A percentile compares a stretch with the other conserved stretches of the same genome.
Conservation (phyloP, 148 eudicot genomes). For the Pouteria glomerata region DNA sequence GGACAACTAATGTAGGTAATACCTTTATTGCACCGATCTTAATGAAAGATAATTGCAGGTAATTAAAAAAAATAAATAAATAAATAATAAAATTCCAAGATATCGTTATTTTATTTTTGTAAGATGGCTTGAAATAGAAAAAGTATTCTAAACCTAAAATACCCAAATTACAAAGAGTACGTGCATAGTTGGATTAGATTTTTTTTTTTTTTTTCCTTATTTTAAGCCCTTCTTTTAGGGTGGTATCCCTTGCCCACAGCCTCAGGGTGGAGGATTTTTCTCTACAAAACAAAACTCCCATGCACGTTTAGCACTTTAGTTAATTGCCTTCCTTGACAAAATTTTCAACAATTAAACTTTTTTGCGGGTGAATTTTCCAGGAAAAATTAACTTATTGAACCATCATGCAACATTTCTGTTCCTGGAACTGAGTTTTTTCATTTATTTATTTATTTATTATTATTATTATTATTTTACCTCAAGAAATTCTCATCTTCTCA, state of each 20-base stretch:
- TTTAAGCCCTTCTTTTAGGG: background rate
- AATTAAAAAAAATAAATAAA: too few relatives aligned
- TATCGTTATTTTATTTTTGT: too few relatives aligned
- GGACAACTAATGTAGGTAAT: too few relatives aligned
- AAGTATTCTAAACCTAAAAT: too few relatives aligned
- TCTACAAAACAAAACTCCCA: background rate
- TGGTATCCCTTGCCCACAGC: slow-evolving; percentile 6
- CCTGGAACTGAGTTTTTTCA: too few relatives aligned
- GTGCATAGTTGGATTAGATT: too few relatives aligned
- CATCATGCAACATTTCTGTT: background rate
- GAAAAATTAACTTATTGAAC: background rate
- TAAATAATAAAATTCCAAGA: too few relatives aligned
- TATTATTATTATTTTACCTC: background rate
- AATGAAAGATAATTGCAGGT: too few relatives aligned
- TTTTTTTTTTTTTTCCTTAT: background rate
- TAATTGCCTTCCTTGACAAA: background rate
- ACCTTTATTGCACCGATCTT: too few relatives aligned
- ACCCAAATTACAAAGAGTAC: too few relatives aligned
- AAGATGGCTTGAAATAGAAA: too few relatives aligned
- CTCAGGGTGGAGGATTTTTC: slow-evolving; percentile 11
- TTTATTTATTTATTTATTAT: too few relatives aligned
- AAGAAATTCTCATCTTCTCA: background rate
- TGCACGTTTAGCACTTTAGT: background rate
- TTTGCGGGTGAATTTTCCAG: background rate
- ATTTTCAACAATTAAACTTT: background rate